Percentiles rank a stretch among this genome's conserved stretches.
phyloP scores from a whole-genome alignment of 106 monocot species.

The Dendrobium huoshanense region DNA sequence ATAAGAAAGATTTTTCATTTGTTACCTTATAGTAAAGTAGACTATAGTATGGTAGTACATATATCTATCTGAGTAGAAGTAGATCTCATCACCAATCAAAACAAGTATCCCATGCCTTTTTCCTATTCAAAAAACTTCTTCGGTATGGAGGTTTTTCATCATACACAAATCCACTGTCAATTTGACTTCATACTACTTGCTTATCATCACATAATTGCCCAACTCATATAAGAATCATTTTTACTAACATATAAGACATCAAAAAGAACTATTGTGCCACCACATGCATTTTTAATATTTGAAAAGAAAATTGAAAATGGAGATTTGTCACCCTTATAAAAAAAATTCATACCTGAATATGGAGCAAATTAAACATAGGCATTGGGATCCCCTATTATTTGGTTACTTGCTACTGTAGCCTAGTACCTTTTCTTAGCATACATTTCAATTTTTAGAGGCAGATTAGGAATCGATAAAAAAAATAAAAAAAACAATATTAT shows the following conservation, averaged over 20 bases:
- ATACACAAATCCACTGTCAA: not conserved
- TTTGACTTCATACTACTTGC: not conserved
- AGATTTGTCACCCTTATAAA: not conserved
- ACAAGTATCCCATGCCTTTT: not conserved
- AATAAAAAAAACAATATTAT: not conserved
- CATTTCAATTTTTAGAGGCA: not conserved
- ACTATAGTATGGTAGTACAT: not conserved
- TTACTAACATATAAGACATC: not conserved
- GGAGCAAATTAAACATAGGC: slow-evolving; percentile 1
- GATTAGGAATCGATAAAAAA: not conserved
- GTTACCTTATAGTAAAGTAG: not conserved
- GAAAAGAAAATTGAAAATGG: slow-evolving; percentile 1
- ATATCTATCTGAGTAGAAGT: not conserved
- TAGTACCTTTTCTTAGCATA: not conserved
- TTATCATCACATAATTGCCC: not conserved
- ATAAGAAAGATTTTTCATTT: not conserved
- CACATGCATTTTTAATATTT: not conserved
- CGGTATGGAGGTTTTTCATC: not conserved
- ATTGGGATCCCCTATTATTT: not conserved
- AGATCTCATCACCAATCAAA: not conserved
- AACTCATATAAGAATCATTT: not conserved
- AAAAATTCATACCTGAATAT: not conserved
- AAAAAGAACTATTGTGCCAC: not conserved
- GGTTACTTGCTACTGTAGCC: not conserved
- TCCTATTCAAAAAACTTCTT: not conserved